phyloP scores from a whole-genome alignment of 768 basidiomycete species.

The Lepiota venenata region DNA sequence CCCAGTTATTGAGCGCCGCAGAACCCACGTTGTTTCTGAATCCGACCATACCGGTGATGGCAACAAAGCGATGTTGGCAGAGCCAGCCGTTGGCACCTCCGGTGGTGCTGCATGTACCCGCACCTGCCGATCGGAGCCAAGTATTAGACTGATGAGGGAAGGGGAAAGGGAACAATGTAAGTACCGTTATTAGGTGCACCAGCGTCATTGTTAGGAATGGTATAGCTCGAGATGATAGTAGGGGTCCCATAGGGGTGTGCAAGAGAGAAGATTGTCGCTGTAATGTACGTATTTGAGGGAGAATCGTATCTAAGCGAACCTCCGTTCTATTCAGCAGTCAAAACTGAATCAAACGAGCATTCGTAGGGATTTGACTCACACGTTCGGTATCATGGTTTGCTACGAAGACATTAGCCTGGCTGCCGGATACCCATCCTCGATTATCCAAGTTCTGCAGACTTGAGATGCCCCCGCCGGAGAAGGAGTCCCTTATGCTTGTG shows the following conservation, averaged over 20 bases:
- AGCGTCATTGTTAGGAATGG: constrained; percentile 44
- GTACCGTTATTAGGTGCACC: constrained; percentile 60
- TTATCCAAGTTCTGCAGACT: constrained; percentile 48
- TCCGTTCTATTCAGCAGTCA: constrained; percentile 36
- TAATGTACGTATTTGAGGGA: constrained; percentile 60
- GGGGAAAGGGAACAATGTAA: neutral
- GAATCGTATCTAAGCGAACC: constrained; percentile 56
- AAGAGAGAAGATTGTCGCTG: constrained; percentile 60
- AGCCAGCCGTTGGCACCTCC: constrained; percentile 59
- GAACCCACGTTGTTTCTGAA: constrained; percentile 58
- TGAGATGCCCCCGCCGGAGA: constrained; percentile 48
- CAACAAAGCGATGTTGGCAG: constrained; percentile 61
- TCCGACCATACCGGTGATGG: constrained; percentile 60
- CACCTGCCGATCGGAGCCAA: constrained; percentile 22
- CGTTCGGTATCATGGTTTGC: constrained; percentile 72
- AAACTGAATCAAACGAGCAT: neutral
- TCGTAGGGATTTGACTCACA: constrained; percentile 22
- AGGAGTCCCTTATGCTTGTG: constrained; percentile 45
- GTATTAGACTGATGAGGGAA: neutral
- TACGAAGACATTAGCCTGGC: constrained; percentile 60
- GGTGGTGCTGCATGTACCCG: constrained; percentile 47
- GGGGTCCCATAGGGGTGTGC: constrained; percentile 68
- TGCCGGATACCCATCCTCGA: constrained; percentile 54
- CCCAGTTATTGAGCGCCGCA: constrained; percentile 51
- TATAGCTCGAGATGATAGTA: constrained; percentile 58